A percentile compares a stretch with the other conserved stretches of the same genome.
phyloP scores from a whole-genome alignment of 1,284 basidiomycete genomes.

The Austroboletus novae-zelandiae region DNA sequence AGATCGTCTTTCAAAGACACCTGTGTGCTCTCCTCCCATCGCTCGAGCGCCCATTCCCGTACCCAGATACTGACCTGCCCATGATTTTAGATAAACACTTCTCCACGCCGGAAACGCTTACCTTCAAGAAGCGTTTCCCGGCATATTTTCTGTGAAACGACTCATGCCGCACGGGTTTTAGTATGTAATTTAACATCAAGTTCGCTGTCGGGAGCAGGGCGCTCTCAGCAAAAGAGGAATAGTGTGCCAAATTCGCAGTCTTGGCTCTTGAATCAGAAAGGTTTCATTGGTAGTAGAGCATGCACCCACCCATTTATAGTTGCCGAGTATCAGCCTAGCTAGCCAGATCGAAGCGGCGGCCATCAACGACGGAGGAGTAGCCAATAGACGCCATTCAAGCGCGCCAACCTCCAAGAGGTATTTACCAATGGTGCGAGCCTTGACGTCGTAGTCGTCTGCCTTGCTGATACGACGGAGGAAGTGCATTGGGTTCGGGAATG shows the following conservation, averaged over 20 bases:
- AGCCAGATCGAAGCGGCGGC: constrained; percentile 92
- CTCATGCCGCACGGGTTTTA: constrained; percentile 72
- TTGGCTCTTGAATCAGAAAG: constrained; percentile 30
- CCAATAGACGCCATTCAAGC: constrained; percentile 84
- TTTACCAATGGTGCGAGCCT: constrained; percentile 89
- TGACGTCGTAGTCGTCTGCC: constrained; percentile 93
- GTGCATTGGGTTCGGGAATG: constrained; percentile 92
- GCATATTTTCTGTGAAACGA: constrained; percentile 85
- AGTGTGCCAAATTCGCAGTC: constrained; percentile 89
- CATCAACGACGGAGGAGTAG: constrained; percentile 79
- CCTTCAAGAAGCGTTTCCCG: constrained; percentile 83
- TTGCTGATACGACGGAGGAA: constrained; percentile 92
- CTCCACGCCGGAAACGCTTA: constrained; percentile 25
- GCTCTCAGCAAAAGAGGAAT: constrained; percentile 86
- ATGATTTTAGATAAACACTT: constrained; percentile 1
- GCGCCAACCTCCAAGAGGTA: constrained; percentile 90
- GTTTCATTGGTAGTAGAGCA: not conserved
- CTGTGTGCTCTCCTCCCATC: constrained; percentile 54
- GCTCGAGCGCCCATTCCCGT: constrained; percentile 59
- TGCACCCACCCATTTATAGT: constrained; percentile 78
- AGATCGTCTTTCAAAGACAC: constrained; percentile 55
- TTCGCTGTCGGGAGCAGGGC: constrained; percentile 86
- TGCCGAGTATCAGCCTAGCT: constrained; percentile 81
- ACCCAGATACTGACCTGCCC: constrained; percentile 58
- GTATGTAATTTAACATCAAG: constrained; percentile 90